Evolutionary conservation across 176 grass and related monocot genomes (phyloP).

Genomic region (Ensete glaucum): DNA sequence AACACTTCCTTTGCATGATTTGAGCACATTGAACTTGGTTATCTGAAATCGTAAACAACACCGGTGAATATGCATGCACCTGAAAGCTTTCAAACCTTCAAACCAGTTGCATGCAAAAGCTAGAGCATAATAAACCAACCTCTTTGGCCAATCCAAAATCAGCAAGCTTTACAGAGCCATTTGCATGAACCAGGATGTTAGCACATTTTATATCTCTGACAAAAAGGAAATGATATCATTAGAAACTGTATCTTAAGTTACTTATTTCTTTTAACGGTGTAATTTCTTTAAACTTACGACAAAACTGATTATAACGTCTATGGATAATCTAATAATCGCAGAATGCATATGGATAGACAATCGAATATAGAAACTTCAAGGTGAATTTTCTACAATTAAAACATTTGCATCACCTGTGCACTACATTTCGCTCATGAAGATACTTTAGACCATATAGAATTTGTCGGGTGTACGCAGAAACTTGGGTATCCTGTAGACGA

Average conservation of each 20-base stretch:
- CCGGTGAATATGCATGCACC: background rate
- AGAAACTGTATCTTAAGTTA: too few relatives aligned
- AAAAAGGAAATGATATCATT: slow-evolving; percentile 19
- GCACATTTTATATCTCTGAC: slow-evolving; percentile 93
- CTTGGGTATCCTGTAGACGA: slow-evolving; percentile 63
- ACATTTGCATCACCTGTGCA: slow-evolving; percentile 54
- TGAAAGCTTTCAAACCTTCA: background rate
- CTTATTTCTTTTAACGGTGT: too few relatives aligned
- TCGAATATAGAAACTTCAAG: too few relatives aligned
- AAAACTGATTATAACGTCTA: too few relatives aligned
- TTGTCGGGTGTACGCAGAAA: slow-evolving; percentile 80
- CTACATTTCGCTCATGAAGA: slow-evolving; percentile 64
- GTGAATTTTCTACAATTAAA: too few relatives aligned
- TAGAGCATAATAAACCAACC: slow-evolving; percentile 37
- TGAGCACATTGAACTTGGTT: slow-evolving; percentile 54
- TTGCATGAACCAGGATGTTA: slow-evolving; percentile 96
- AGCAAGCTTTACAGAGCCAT: slow-evolving; percentile 96
- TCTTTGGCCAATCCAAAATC: slow-evolving; percentile 99
- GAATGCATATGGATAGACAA: too few relatives aligned
- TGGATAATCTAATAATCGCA: background rate
- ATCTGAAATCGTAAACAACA: slow-evolving; percentile 31
- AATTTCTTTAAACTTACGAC: too few relatives aligned
- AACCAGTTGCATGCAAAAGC: background rate
- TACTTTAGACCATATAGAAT: slow-evolving; percentile 79
- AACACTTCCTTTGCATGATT: slow-evolving; percentile 87